Evolutionary conservation across 2,329 filamentous ascomycete genomes (phyloP).

Genomic region (Fusarium chaquense): DNA sequence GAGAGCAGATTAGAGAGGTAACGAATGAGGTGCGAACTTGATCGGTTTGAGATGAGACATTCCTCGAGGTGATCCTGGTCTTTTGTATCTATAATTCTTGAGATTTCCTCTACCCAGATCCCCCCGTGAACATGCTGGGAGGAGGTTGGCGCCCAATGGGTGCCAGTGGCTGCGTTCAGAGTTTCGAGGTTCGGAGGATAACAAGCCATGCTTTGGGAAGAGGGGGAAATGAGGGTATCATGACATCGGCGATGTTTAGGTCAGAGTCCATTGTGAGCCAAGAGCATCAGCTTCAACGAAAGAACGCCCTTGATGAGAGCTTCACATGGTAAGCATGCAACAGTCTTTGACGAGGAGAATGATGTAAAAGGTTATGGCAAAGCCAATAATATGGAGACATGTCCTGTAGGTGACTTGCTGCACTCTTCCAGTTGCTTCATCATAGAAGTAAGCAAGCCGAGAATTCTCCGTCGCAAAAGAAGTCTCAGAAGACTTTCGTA

Average conservation of each 20-base stretch:
- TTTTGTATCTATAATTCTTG: conserved; percentile 27
- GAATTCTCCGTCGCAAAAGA: background rate
- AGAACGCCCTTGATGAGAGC: background rate
- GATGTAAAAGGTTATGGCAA: background rate
- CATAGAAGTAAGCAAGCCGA: background rate
- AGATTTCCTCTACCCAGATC: no score
- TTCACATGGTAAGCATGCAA: background rate
- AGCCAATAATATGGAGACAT: background rate
- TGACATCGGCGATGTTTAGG: conserved; percentile 23
- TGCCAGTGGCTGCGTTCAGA: conserved; percentile 4
- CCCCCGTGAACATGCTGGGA: background rate
- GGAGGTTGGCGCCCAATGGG: conserved; percentile 10
- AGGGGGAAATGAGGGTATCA: background rate
- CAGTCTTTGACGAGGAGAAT: background rate
- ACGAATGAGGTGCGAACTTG: conserved; percentile 38
- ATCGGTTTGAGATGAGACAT: conserved; percentile 20
- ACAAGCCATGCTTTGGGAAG: conserved; percentile 13
- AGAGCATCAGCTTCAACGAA: background rate
- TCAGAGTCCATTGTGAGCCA: background rate
- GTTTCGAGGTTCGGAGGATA: conserved; percentile 17
- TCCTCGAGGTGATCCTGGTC: conserved; percentile 16
- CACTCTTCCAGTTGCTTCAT: background rate
- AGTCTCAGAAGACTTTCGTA: background rate
- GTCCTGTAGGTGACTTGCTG: background rate
- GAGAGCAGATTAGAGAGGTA: conserved; percentile 31